Conservation (phyloP, 257 asterid genomes). For the Fraxinus quadrangulata region DNA sequence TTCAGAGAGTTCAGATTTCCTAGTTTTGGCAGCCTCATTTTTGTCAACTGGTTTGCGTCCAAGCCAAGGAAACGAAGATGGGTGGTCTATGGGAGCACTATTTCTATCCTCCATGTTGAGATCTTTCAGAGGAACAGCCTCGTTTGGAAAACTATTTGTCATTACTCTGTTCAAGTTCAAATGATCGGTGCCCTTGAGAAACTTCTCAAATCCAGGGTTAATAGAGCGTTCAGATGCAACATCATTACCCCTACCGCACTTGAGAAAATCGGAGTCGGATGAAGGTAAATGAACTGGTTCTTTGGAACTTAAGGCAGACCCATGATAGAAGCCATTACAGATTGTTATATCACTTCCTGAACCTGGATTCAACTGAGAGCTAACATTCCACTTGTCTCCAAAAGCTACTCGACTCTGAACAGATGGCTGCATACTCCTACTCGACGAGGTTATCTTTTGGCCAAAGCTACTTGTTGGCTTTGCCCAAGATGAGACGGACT, state of each 20-base stretch:
- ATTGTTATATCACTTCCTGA: slow-evolving; percentile 28
- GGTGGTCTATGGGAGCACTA: slow-evolving; percentile 35
- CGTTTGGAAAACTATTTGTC: slow-evolving; percentile 41
- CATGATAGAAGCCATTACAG: slow-evolving; percentile 53
- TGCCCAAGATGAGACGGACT: slow-evolving; percentile 59
- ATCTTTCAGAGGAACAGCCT: slow-evolving; percentile 40
- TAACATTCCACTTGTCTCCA: slow-evolving; percentile 54
- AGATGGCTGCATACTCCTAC: slow-evolving; percentile 39
- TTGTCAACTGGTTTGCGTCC: slow-evolving; percentile 41
- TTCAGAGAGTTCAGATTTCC: slow-evolving; percentile 30
- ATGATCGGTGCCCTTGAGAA: slow-evolving; percentile 31
- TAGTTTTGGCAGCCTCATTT: slow-evolving; percentile 23
- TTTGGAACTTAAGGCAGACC: slow-evolving; percentile 58
- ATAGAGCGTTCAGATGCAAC: slow-evolving; percentile 32
- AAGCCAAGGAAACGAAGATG: slow-evolving; percentile 70
- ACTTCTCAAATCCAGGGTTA: slow-evolving; percentile 40
- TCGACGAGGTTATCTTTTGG: slow-evolving; percentile 46
- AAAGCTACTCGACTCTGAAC: slow-evolving; percentile 39
- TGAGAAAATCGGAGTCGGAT: slow-evolving; percentile 36
- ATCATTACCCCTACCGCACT: slow-evolving; percentile 35
- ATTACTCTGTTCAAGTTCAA: slow-evolving; percentile 65
- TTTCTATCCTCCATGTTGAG: slow-evolving; percentile 37
- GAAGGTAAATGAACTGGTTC: slow-evolving; percentile 43
- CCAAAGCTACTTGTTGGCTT: slow-evolving; percentile 52
- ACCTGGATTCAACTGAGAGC: slow-evolving; percentile 38